Evolutionary conservation across 192 early-diverging fungal genomes (phyloP).

Genomic region (Coemansia sp.): DNA sequence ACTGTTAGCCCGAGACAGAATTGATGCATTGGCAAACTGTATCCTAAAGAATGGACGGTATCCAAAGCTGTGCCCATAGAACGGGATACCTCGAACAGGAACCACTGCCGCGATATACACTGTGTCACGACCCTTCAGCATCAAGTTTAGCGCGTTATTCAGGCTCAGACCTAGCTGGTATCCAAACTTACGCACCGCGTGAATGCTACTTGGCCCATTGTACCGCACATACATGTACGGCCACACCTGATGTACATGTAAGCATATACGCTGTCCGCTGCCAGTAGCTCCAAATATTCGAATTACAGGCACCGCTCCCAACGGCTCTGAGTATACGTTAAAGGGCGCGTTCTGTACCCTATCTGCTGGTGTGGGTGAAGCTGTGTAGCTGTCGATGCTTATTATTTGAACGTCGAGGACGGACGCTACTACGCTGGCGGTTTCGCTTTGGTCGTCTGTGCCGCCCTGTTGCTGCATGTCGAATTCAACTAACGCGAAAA

Average conservation of each 20-base stretch:
- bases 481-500: background rate
- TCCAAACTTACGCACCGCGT: constrained; percentile 28
- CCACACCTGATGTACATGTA: constrained; percentile 82
- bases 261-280: constrained; percentile 68
- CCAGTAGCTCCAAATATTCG: constrained; percentile 78
- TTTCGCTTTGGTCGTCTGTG: background rate
- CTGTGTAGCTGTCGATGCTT: constrained; percentile 65
- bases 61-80: constrained; percentile 80
- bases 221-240: constrained; percentile 86
- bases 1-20: constrained; percentile 59
- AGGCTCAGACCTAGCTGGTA: constrained; percentile 54
- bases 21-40: constrained; percentile 62
- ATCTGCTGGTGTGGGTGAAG: constrained; percentile 22
- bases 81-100: constrained; percentile 76
- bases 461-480: background rate
- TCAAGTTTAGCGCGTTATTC: constrained; percentile 66
- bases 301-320: constrained; percentile 57
- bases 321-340: constrained; percentile 32
- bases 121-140: constrained; percentile 27
- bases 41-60: constrained; percentile 79
- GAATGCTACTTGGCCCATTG: constrained; percentile 14
- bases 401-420: constrained; percentile 57
- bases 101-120: constrained; percentile 64
- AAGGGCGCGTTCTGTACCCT: constrained; percentile 29
- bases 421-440: constrained; percentile 4